A percentile compares a stretch with the other conserved stretches of the same genome.
Conservation (phyloP, 2,329 filamentous ascomycete genomes). For the Chaetomiaceae sp. region DNA sequence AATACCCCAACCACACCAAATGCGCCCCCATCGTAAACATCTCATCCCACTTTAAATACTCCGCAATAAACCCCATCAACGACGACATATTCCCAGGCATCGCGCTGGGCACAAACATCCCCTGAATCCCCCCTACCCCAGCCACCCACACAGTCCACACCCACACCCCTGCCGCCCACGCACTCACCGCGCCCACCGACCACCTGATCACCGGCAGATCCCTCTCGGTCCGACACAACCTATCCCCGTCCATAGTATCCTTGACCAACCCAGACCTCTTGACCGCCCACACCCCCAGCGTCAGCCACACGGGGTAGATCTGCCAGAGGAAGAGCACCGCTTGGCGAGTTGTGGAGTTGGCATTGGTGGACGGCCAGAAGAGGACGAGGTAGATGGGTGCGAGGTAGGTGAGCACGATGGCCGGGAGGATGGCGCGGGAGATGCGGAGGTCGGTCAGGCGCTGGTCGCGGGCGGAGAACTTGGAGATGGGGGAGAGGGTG, state of each 20-base stretch:
- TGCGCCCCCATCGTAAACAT: constrained; percentile 12
- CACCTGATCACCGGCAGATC: constrained; percentile 15
- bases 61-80: constrained; percentile 1
- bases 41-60: constrained; percentile 18
- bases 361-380: constrained; percentile 1
- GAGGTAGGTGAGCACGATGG: constrained; percentile 12
- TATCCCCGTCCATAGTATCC: constrained; percentile 14
- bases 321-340: constrained; percentile 15
- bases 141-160: not conserved
- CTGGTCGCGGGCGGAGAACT: constrained; percentile 16
- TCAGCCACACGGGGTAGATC: constrained; percentile 14
- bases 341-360: no score
- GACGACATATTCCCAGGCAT: not conserved
- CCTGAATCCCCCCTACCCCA: not conserved
- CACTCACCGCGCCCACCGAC: constrained; percentile 8
- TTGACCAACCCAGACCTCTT: not conserved
- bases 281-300: not conserved
- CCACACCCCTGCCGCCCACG: constrained; percentile 11
- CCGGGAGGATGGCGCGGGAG: constrained; percentile 12
- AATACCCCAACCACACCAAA: constrained; percentile 20
- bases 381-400: constrained; percentile 10
- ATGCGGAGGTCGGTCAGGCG: constrained; percentile 16
- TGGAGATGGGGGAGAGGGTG: constrained; percentile 17
- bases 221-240: not conserved
- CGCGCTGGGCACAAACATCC: constrained; percentile 8